Conservation (phyloP, 2,329 filamentous ascomycete genomes). For the Sarocladium strictum region DNA sequence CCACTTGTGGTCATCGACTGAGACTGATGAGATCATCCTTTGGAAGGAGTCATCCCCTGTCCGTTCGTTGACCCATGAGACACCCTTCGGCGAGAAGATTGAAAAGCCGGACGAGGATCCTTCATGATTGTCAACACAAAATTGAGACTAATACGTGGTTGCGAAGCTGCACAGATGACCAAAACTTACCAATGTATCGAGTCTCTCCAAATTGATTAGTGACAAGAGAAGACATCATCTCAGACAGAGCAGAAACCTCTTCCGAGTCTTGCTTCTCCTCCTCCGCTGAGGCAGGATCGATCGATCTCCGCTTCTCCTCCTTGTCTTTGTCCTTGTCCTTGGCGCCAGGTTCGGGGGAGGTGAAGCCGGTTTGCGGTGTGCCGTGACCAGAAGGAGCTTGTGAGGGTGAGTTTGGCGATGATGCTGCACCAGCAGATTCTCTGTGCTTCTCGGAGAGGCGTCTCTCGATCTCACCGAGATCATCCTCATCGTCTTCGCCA, state of each 20-base stretch:
- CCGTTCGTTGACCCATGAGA: slow-evolving; percentile 97
- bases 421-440: slow-evolving; percentile 38
- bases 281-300: slow-evolving; percentile 26
- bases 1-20: slow-evolving; percentile 90
- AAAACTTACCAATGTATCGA: slow-evolving; percentile 74
- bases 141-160: not conserved
- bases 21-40: slow-evolving; percentile 88
- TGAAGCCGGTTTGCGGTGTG: slow-evolving; percentile 48
- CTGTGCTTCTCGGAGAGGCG: slow-evolving; percentile 54
- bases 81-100: slow-evolving; percentile 96
- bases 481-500: slow-evolving; percentile 77
- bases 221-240: slow-evolving; percentile 98
- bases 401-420: slow-evolving; percentile 47
- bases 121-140: slow-evolving; percentile 28
- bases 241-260: slow-evolving; percentile 82
- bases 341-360: slow-evolving; percentile 42
- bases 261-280: slow-evolving; percentile 46
- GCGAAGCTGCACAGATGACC: not conserved
- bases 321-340: slow-evolving; percentile 25
- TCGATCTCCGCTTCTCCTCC: slow-evolving; percentile 33
- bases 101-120: slow-evolving; percentile 96
- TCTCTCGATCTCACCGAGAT: slow-evolving; percentile 83
- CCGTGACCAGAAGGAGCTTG: slow-evolving; percentile 38
- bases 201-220: slow-evolving; percentile 94
- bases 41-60: slow-evolving; percentile 95